Base-by-base conservation (phyloP, 2,329 filamentous ascomycete genomes). In the Penicillium rolfsii region DNA sequence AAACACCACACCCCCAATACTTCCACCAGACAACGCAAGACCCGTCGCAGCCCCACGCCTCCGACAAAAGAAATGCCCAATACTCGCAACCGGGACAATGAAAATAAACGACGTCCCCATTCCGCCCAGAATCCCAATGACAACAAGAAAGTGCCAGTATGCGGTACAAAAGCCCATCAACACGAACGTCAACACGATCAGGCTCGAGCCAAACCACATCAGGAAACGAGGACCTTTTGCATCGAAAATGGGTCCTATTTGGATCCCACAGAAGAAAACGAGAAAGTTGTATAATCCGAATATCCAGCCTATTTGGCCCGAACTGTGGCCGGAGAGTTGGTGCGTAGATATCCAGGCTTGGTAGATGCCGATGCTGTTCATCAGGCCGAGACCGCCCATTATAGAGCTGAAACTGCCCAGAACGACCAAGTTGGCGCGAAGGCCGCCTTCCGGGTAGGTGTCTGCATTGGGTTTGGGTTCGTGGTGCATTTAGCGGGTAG, bases 351-450 rank as follows among this genome's bases (percentile, higher is more conserved):
- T 72, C 73, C 74, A 80, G 1, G 77, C 73, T 57, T 80, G 74
- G 2, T 80, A 67, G 12, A 77, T 73, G 0, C 76, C 76, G 5
- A 79, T 65, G 3, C 71, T 77, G 33, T 79, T 80, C 55, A 79
- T 64, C 24, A 80, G 41, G 5, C 80, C 80, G 60, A 81, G 77
- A 4, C 73, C 73, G 11, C 74, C 73, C 26, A 78, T 67, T 64
- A 81, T 77, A 28, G 72, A 71, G 67, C 74, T 78, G 68, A 74
- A 80, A 16, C 77, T 73, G 5, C 79, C 80, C 2, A 76, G 61
- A 0, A 80, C 80, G 1, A 80, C 78, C 0, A 77, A 71, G 77
- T 80, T 81, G 36, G 80, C 79, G 43, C 67, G 61, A 2, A 72
- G 60, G 0, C 79, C 79, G 16, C 80, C 79, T 60, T 82, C 80